Evolutionary conservation across 805 yeast species (phyloP).

Genomic region (Torulaspora microellipsoides): DNA sequence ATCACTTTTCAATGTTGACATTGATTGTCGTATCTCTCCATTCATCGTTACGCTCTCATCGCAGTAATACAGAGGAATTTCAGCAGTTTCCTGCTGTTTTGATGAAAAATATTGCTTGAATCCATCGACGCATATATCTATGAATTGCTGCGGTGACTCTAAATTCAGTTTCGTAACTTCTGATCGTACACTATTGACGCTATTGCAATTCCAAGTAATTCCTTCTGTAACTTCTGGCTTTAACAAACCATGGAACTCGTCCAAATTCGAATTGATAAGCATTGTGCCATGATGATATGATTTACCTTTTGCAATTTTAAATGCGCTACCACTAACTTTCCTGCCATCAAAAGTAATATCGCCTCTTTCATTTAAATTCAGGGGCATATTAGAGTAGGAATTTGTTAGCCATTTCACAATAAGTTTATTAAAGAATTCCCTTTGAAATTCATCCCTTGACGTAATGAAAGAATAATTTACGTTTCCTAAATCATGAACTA

Average conservation of each 20-base stretch:
- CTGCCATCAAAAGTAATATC: slow-evolving; percentile 57
- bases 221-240: slow-evolving; percentile 43
- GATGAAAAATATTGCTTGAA: slow-evolving; percentile 16
- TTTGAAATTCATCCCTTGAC: slow-evolving; percentile 57
- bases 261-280: slow-evolving; percentile 65
- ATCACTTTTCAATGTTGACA: slow-evolving; percentile 50
- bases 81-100: slow-evolving; percentile 19
- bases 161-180: slow-evolving; percentile 70
- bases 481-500: slow-evolving; percentile 89
- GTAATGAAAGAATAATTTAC: slow-evolving; percentile 81
- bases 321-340: slow-evolving; percentile 92
- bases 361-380: slow-evolving; percentile 67
- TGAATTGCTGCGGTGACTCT: slow-evolving; percentile 27
- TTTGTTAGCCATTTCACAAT: slow-evolving; percentile 37
- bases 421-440: slow-evolving; percentile 49
- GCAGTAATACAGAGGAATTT: slow-evolving; percentile 28
- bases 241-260: slow-evolving; percentile 55
- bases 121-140: slow-evolving; percentile 28
- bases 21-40: slow-evolving; percentile 40
- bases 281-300: slow-evolving; percentile 96
- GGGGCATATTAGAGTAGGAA: slow-evolving; percentile 14
- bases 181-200: slow-evolving; percentile 75
- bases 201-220: slow-evolving; percentile 42
- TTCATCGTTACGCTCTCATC: slow-evolving; percentile 30
- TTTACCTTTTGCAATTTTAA: slow-evolving; percentile 71